Conservation (phyloP, 2,329 filamentous ascomycete species). For the Madurella mycetomatis region DNA sequence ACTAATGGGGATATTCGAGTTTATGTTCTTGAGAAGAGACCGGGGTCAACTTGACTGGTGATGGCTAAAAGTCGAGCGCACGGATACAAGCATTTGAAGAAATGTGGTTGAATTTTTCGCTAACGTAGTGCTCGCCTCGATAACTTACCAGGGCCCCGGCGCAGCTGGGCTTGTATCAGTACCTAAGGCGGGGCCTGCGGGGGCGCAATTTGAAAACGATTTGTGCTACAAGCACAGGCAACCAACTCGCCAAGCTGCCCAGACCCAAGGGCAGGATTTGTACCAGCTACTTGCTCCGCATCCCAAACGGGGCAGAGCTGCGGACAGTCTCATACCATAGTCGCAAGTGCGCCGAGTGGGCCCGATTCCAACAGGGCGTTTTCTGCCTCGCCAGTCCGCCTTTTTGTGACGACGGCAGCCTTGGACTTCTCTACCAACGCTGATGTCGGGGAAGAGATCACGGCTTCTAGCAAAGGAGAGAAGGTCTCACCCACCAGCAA, state of each 20-base stretch:
- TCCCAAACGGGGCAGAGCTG: too few species aligned
- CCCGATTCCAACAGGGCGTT: slow-evolving; percentile 5
- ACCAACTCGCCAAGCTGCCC: background rate
- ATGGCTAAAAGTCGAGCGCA: background rate
- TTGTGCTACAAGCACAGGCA: background rate
- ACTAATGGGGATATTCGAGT: background rate
- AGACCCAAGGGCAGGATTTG: background rate
- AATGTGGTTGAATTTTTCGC: slow-evolving; percentile 14
- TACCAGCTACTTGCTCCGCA: slow-evolving; percentile 4
- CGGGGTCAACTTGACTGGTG: background rate
- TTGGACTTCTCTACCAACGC: slow-evolving; percentile 4
- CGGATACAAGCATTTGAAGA: slow-evolving; percentile 15
- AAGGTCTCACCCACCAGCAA: background rate
- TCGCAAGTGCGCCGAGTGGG: slow-evolving; percentile 10
- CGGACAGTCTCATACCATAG: background rate
- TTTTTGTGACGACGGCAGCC: slow-evolving; percentile 21
- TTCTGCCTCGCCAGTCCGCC: slow-evolving; percentile 23
- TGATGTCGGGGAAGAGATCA: background rate
- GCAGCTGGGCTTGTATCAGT: too few species aligned
- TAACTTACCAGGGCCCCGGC: too few species aligned
- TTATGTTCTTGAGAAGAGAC: background rate
- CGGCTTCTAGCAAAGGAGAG: background rate
- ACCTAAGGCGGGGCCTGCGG: too few species aligned
- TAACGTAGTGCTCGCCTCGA: too few species aligned
- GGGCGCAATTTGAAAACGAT: background rate